A percentile compares a stretch with the other conserved stretches of the same genome.
Evolutionary conservation across 495 filamentous ascomycete genomes (phyloP).

Genomic region (Recurvomyces mirabilis): DNA sequence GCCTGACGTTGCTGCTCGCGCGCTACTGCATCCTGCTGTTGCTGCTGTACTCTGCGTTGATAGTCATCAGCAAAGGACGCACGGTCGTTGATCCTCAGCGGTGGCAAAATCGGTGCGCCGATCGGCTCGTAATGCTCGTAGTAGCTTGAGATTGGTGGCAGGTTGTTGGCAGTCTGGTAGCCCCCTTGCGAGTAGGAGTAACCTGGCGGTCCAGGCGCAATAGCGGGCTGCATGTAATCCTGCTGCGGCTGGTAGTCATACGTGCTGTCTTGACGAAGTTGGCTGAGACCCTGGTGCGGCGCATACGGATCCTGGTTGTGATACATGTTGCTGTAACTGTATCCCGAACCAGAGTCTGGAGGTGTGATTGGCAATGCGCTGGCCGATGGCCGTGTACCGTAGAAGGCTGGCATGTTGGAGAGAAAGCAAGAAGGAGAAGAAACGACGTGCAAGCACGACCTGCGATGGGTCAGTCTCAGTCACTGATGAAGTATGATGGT

Average conservation of each 20-base stretch:
- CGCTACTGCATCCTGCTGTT: constrained; percentile 17
- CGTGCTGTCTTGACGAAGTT: constrained; percentile 23
- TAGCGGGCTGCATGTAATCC: constrained; percentile 25
- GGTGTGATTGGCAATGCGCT: constrained; percentile 29
- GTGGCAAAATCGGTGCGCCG: constrained; percentile 28
- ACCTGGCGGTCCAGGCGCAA: constrained; percentile 11
- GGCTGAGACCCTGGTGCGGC: constrained; percentile 22
- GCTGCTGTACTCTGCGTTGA: constrained; percentile 22
- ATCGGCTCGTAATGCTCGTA: constrained; percentile 31
- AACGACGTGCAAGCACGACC: constrained; percentile 15
- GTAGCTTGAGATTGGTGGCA: constrained; percentile 25
- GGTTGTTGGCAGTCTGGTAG: constrained; percentile 27
- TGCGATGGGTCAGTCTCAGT: background rate
- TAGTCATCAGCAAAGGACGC: constrained; percentile 21
- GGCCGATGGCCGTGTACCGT: constrained; percentile 1
- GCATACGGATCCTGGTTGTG: constrained; percentile 26
- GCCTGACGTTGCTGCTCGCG: constrained; percentile 14
- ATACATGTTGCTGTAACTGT: constrained; percentile 27
- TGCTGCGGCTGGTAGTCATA: constrained; percentile 30
- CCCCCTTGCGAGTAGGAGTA: constrained; percentile 22
- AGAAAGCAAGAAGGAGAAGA: constrained; percentile 3
- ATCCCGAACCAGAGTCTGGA: constrained; percentile 30
- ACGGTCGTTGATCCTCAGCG: constrained; percentile 26
- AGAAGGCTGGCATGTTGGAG: constrained; percentile 17
- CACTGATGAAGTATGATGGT: background rate